Evolutionary conservation across 352 stramenopile species (phyloP).

Genomic region (Globisporangium sylvaticum): DNA sequence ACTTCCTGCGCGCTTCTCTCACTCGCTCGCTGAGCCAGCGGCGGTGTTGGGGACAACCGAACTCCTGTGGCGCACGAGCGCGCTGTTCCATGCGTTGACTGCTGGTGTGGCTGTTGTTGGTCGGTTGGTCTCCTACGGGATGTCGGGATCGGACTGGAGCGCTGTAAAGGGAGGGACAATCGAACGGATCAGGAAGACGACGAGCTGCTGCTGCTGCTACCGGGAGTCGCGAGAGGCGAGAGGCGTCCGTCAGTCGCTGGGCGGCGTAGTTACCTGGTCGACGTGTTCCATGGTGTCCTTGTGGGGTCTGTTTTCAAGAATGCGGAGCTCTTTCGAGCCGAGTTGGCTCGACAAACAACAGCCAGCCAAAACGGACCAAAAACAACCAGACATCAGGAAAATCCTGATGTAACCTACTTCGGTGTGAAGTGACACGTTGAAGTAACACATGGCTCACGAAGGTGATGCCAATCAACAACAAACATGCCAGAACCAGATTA

Average conservation of each 20-base stretch:
- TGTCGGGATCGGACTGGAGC: too few species aligned
- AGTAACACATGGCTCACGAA: neutral
- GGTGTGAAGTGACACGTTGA: neutral
- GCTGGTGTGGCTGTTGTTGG: too few species aligned
- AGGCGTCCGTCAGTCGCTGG: neutral
- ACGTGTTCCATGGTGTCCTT: conserved; percentile 23
- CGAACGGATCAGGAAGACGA: neutral
- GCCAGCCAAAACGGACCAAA: conserved; percentile 7
- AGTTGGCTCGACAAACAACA: conserved; percentile 2
- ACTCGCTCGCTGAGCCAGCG: neutral
- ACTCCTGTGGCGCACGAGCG: neutral
- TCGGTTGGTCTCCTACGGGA: too few species aligned
- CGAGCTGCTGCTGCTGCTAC: neutral
- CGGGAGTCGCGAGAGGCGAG: neutral
- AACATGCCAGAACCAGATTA: neutral
- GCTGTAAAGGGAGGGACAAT: neutral
- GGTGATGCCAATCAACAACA: neutral
- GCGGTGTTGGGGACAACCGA: neutral
- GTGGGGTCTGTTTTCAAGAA: conserved; percentile 19
- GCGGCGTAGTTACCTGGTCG: conserved; percentile 16
- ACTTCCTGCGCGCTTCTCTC: neutral
- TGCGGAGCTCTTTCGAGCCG: neutral
- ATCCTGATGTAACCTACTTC: neutral
- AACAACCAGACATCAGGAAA: neutral
- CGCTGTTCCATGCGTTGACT: neutral